Evolutionary conservation across 2,329 filamentous ascomycete species (phyloP).

Genomic region (Xylaria sp.): DNA sequence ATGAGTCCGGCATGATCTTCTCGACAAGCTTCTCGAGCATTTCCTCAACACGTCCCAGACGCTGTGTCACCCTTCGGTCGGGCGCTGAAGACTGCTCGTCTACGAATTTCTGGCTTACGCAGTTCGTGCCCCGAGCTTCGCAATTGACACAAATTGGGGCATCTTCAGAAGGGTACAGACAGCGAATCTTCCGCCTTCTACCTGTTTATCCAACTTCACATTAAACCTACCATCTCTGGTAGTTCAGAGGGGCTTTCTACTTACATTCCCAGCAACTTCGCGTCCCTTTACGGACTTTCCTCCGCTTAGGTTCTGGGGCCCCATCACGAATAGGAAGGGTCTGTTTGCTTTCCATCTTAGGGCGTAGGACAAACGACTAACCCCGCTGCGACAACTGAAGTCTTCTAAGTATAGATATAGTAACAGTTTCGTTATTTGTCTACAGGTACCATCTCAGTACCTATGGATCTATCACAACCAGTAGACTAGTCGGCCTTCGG

Average conservation of each 20-base stretch:
- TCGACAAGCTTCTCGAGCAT: constrained; percentile 60
- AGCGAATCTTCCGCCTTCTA: constrained; percentile 61
- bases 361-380: background rate
- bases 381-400: background rate
- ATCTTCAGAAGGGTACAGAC: constrained; percentile 55
- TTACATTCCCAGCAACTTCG: constrained; percentile 67
- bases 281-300: constrained; percentile 64
- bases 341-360: constrained; percentile 29
- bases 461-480: background rate
- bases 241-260: constrained; percentile 31
- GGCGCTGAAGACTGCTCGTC: constrained; percentile 51
- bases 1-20: constrained; percentile 49
- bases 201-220: constrained; percentile 43
- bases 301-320: constrained; percentile 50
- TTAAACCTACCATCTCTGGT: constrained; percentile 9
- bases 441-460: constrained; percentile 3
- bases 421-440: background rate
- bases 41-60: constrained; percentile 59
- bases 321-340: constrained; percentile 33
- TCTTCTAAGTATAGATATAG: background rate
- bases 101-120: constrained; percentile 59
- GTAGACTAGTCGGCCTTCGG: background rate
- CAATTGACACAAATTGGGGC: constrained; percentile 58
- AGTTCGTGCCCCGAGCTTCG: constrained; percentile 54
- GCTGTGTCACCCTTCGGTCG: constrained; percentile 56